These are phyloP conservation scores for Trypanosoma mega DNA, from an alignment of 208 protist genomes.

Conservation along the genomic window DNA sequence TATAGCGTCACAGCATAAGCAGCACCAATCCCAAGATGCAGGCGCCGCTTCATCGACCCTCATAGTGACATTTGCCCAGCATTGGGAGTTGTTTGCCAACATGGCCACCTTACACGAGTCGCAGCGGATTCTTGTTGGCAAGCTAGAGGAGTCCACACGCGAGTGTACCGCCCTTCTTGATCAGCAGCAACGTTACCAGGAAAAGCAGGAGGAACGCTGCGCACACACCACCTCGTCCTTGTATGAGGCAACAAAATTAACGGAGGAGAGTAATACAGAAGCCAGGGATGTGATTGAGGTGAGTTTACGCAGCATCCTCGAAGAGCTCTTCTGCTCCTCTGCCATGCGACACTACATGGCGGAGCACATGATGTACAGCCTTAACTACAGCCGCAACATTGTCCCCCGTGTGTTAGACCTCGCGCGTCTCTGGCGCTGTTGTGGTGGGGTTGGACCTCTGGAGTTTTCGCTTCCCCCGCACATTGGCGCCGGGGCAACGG, in stretches of 20 bases:
- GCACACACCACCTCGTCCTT: too few relatives aligned
- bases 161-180: constrained; percentile 36
- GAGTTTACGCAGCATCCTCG: neutral
- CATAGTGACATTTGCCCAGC: constrained; percentile 39
- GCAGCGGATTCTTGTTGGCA: constrained; percentile 44
- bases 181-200: constrained; percentile 23
- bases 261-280: neutral
- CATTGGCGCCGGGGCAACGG: too few relatives aligned
- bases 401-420: constrained; percentile 56
- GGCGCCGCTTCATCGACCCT: constrained; percentile 8
- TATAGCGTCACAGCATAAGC: neutral
- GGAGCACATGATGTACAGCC: constrained; percentile 80
- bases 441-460: neutral
- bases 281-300: neutral
- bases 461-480: neutral
- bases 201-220: neutral
- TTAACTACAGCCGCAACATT: constrained; percentile 62
- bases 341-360: constrained; percentile 58
- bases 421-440: constrained; percentile 40
- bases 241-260: neutral
- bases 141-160: constrained; percentile 38
- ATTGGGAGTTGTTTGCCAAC: constrained; percentile 79
- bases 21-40: neutral
- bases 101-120: constrained; percentile 46
- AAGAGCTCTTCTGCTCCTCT: constrained; percentile 25